Evolutionary conservation across 176 grass and related monocot genomes (phyloP), one percentile per base, ranked within the genome.

Genomic region (Triticum urartu): DNA sequence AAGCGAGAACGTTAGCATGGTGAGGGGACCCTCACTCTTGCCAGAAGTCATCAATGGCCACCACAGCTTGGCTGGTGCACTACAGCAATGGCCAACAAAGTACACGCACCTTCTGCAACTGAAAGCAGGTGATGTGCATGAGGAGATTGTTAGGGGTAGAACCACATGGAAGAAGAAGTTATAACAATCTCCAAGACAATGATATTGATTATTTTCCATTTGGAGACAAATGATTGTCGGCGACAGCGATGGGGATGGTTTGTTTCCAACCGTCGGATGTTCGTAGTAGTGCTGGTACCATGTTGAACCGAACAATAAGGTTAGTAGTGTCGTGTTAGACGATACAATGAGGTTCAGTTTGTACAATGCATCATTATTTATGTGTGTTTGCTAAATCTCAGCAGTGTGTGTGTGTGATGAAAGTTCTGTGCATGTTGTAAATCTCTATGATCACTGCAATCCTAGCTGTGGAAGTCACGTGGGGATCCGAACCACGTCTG

Each of bases 141-240:
- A 91, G 32, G 92, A 94, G 36, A 94, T 94, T 20, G 92, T 94
- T 15, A 84, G 92, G 79, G 92, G 89, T 0, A 94, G 87, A 81
- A 94, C 92, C 11, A 89, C 70, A 6, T 94, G 92, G 89, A 91
- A 77, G 81, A 94, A 83, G 38, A 94, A 91, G 81, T 30, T 58
- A 54, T 69, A 56, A 17, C 38, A 74, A 60, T 22, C 24, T 30
- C 39, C 12, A 0, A 81, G 25, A 85, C 22, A 4, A 18, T 72
- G 34, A 17, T 48, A 48, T 17, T 42, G 18, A 11, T 6, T 50
- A 28, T 75, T 50, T 50, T 0, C 9, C 3, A 0, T 17, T 30
- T 32, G 24, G 25, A 80, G 11, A 42, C 1, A 30, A 21, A 11
- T 60, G 20, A 1, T 0, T 48, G 12, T 0, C 45, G 45, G 45